Evolutionary conservation across 768 basidiomycete genomes (phyloP).

Genomic region (Paxillus involutus): DNA sequence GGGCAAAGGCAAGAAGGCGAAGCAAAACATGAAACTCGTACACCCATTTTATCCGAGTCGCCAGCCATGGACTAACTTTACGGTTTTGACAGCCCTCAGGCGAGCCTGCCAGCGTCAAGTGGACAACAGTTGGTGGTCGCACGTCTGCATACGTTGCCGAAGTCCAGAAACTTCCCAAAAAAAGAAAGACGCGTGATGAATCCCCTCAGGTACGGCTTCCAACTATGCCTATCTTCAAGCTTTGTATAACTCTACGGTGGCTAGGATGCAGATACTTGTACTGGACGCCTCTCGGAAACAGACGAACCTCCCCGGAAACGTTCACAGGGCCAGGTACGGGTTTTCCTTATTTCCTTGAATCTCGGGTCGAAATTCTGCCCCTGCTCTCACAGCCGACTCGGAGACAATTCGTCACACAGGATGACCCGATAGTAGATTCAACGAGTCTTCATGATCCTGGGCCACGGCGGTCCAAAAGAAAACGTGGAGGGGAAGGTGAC

Average conservation of each 20-base stretch:
- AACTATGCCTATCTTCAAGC: background rate
- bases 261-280: background rate
- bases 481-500: background rate
- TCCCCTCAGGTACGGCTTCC: background rate
- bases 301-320: background rate
- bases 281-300: background rate
- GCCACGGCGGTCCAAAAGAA: slow-evolving; percentile 8
- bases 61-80: slow-evolving; percentile 3
- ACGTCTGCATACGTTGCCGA: slow-evolving; percentile 73
- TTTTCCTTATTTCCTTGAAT: background rate
- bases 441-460: background rate
- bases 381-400: background rate
- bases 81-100: slow-evolving; percentile 57
- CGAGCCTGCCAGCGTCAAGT: slow-evolving; percentile 67
- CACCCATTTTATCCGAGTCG: background rate
- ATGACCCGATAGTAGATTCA: background rate
- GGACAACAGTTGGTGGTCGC: slow-evolving; percentile 73
- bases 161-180: slow-evolving; percentile 45
- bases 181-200: background rate
- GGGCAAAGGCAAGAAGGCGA: slow-evolving; percentile 60
- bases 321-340: background rate
- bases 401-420: background rate
- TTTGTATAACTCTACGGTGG: background rate
- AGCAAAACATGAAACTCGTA: slow-evolving; percentile 49
- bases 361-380: background rate